Base-by-base conservation (phyloP, 768 basidiomycete species). In the Candolleomyces eurysporus region DNA sequence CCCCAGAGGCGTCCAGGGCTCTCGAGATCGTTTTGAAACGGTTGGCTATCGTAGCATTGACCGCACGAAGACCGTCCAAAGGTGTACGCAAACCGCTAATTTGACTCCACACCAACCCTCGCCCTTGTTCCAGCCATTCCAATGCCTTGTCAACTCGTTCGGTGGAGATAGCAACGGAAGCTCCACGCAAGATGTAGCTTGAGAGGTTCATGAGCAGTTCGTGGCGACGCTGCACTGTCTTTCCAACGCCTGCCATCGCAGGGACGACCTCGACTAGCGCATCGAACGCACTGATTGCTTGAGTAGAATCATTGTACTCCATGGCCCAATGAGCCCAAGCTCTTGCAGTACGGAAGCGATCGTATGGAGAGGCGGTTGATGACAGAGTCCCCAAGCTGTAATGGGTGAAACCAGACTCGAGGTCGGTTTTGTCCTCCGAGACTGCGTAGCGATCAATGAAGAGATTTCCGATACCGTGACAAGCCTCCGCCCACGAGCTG, bases 121-220 rank as follows among this genome's bases (percentile, higher is more conserved):
- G 67, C 1, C 73, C 71, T 55, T 69, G 66, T 42, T 73, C 72
- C 6, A 79, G 67, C 68, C 76, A 69, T 61, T 77, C 74, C 39
- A 78, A 66, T 16, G 69, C 72, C 17, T 58, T 66, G 4, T 69
- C 60, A 13, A 65, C 56, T 5, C 70, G 62, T 10, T 59, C 58
- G 4, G 54, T 13, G 31, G 64, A 59, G 39, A 72, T 67, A 5
- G 73, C 73, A 26, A 66, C 66, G 9, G 68, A 63, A 0, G 70
- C 73, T 3, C 73, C 72, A 10, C 45, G n/a, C 13, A 59, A 9
- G 4, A 57, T 22, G 3, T 53, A 16, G 14, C 17, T 36, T 14
- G 57, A 53, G 13, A 30, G 26, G 0, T 55, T 31, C 16, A 21
- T 14, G n/a, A 62, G 51, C 14, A 14, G 22, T 2, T 11, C 10